Percentiles rank a stretch among this genome's conserved stretches.
Conservation (phyloP, 2,329 filamentous ascomycete genomes). For the Botrytis pseudocinerea region DNA sequence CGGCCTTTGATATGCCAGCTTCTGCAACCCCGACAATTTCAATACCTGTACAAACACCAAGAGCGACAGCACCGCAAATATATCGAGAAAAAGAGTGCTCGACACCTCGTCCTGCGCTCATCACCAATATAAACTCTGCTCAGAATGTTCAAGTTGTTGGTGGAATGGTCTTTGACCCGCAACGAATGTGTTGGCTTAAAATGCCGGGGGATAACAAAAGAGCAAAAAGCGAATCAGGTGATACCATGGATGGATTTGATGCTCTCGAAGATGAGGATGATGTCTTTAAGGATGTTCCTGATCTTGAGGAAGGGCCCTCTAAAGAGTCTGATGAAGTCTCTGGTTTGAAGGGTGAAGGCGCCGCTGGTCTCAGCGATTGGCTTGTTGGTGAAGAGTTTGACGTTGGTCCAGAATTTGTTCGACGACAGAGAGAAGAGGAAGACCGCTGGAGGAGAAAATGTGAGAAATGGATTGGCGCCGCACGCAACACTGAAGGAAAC, state of each 20-base stretch:
- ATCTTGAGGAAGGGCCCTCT: constrained; percentile 67
- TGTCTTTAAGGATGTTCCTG: constrained; percentile 91
- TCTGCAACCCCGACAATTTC: constrained; percentile 56
- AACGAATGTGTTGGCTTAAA: constrained; percentile 97
- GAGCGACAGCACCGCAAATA: constrained; percentile 52
- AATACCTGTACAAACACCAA: constrained; percentile 45
- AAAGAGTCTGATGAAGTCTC: constrained; percentile 47
- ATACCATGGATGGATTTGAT: constrained; percentile 64
- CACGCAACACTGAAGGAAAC: constrained; percentile 52
- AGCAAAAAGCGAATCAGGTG: constrained; percentile 51
- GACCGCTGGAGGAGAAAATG: constrained; percentile 87
- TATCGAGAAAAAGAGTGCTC: constrained; percentile 57
- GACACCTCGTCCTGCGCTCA: constrained; percentile 73
- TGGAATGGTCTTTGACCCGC: constrained; percentile 98
- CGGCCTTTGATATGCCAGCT: constrained; percentile 69
- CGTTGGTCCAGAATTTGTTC: constrained; percentile 90
- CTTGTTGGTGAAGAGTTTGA: constrained; percentile 96
- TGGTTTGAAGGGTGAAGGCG: constrained; percentile 55
- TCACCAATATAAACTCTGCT: constrained; percentile 81
- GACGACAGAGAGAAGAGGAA: constrained; percentile 87
- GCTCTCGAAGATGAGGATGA: constrained; percentile 86
- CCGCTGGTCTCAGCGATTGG: constrained; percentile 62
- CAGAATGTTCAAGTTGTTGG: constrained; percentile 91
- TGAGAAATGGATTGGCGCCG: constrained; percentile 73
- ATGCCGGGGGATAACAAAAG: constrained; percentile 51